Evolutionary conservation across 1,284 basidiomycete genomes (phyloP).

Genomic region (Moesziomyces aphidis): DNA sequence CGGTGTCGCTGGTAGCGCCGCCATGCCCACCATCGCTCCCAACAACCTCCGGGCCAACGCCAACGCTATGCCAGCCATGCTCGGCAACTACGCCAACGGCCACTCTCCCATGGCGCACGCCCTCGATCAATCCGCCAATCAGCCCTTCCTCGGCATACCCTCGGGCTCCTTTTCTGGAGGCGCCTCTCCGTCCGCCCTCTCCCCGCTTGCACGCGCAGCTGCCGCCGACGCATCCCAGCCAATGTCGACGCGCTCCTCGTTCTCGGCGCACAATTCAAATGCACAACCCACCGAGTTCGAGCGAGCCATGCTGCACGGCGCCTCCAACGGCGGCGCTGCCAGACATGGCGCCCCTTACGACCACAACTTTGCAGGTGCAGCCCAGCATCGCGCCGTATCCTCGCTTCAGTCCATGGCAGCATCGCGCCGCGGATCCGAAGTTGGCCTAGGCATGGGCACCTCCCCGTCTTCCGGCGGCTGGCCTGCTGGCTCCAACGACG

Average conservation of each 20-base stretch:
- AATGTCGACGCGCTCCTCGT: slow-evolving; percentile 16
- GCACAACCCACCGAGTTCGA: slow-evolving; percentile 22
- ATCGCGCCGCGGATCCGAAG: slow-evolving; percentile 38
- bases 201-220: slow-evolving; percentile 4
- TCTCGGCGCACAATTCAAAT: slow-evolving; percentile 16
- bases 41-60: slow-evolving; percentile 2
- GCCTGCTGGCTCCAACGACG: slow-evolving; percentile 12
- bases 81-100: slow-evolving; percentile 9
- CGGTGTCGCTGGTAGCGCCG: slow-evolving; percentile 38
- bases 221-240: slow-evolving; percentile 14
- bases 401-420: slow-evolving; percentile 24
- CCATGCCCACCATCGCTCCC: slow-evolving; percentile 20
- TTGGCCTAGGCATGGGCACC: slow-evolving; percentile 8
- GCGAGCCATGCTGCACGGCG: slow-evolving; percentile 30
- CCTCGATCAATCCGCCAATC: slow-evolving; percentile 6
- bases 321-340: slow-evolving; percentile 11
- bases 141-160: slow-evolving; percentile 30
- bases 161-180: slow-evolving; percentile 17
- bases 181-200: slow-evolving; percentile 21
- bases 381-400: slow-evolving; percentile 31
- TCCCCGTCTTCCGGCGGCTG: slow-evolving; percentile 11
- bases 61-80: not conserved
- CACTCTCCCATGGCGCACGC: not conserved
- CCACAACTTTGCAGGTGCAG: slow-evolving; percentile 3
- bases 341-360: slow-evolving; percentile 19